These are phyloP conservation scores for Penicillium thymicola DNA, from an alignment of 2,329 filamentous ascomycete genomes.

Conservation along the genomic window DNA sequence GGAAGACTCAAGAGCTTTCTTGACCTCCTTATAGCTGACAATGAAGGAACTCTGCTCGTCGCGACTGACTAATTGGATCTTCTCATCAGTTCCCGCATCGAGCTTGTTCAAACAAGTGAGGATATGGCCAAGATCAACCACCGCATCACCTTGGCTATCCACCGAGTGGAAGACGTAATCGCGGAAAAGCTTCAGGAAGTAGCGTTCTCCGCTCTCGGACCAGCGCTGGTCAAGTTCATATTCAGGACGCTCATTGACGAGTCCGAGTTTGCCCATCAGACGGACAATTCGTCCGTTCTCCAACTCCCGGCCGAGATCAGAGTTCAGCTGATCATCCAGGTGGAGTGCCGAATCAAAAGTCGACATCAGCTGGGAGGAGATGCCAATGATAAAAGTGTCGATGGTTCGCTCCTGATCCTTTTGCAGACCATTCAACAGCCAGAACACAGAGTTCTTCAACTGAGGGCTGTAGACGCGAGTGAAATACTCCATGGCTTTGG, in stretches of 20 bases:
- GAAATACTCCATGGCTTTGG: conserved; percentile 72
- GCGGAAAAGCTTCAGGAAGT: conserved; percentile 89
- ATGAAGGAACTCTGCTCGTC: conserved; percentile 89
- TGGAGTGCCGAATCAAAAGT: conserved; percentile 78
- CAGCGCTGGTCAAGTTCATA: conserved; percentile 73
- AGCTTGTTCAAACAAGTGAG: conserved; percentile 84
- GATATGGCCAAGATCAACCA: conserved; percentile 84
- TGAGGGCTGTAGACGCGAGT: conserved; percentile 72
- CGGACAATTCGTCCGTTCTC: conserved; percentile 86
- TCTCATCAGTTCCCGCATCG: conserved; percentile 84
- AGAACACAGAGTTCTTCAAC: conserved; percentile 73
- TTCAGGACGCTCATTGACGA: conserved; percentile 86
- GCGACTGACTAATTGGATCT: conserved; percentile 77
- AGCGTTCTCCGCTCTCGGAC: conserved; percentile 90
- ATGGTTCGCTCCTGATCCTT: conserved; percentile 65
- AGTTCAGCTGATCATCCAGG: conserved; percentile 69
- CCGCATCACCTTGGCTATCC: conserved; percentile 75
- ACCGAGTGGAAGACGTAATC: conserved; percentile 98
- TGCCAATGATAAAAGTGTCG: conserved; percentile 73
- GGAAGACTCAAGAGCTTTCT: conserved; percentile 59
- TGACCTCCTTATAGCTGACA: conserved; percentile 86
- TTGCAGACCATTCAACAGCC: conserved; percentile 70
- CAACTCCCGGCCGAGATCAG: conserved; percentile 72
- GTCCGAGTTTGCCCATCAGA: conserved; percentile 75
- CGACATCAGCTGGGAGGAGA: conserved; percentile 71